Conservation (phyloP, 1,139 yeast genomes). For the Ogataea hybrid region DNA sequence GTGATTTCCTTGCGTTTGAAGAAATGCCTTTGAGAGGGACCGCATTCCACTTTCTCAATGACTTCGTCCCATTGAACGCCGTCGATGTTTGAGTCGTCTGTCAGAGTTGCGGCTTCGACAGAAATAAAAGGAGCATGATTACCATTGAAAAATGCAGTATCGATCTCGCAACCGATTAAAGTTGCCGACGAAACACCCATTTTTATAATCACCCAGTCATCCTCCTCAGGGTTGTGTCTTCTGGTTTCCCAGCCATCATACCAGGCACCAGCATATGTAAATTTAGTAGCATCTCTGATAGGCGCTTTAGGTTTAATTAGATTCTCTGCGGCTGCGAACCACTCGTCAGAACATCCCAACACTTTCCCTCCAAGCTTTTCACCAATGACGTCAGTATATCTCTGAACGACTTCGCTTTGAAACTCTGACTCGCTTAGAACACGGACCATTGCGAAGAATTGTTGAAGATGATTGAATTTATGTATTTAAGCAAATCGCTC, state of each 20-base stretch:
- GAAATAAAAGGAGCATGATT: slow-evolving; percentile 90
- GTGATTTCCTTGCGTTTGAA: slow-evolving; percentile 64
- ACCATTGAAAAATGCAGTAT: slow-evolving; percentile 91
- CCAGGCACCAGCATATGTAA: slow-evolving; percentile 90
- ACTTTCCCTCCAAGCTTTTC: slow-evolving; percentile 79
- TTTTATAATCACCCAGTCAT: slow-evolving; percentile 82
- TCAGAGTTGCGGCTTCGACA: slow-evolving; percentile 65
- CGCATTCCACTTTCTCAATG: slow-evolving; percentile 72
- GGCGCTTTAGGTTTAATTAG: slow-evolving; percentile 79
- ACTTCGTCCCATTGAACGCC: slow-evolving; percentile 64
- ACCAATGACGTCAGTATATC: slow-evolving; percentile 73
- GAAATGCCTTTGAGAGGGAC: slow-evolving; percentile 84
- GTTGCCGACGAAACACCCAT: slow-evolving; percentile 84
- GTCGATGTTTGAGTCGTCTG: slow-evolving; percentile 33
- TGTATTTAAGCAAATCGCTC: neutral
- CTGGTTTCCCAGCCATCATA: slow-evolving; percentile 99
- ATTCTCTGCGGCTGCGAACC: slow-evolving; percentile 94
- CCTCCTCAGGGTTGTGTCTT: slow-evolving; percentile 79
- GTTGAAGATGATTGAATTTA: neutral
- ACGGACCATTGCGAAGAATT: slow-evolving; percentile 3
- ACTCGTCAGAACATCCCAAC: slow-evolving; percentile 73
- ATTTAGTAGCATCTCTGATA: slow-evolving; percentile 73
- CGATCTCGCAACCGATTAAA: slow-evolving; percentile 80
- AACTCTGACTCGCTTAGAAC: slow-evolving; percentile 38
- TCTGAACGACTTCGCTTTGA: slow-evolving; percentile 43